Evolutionary conservation across 441 rosid species (phyloP).

Genomic region (Lepidium campestre): DNA sequence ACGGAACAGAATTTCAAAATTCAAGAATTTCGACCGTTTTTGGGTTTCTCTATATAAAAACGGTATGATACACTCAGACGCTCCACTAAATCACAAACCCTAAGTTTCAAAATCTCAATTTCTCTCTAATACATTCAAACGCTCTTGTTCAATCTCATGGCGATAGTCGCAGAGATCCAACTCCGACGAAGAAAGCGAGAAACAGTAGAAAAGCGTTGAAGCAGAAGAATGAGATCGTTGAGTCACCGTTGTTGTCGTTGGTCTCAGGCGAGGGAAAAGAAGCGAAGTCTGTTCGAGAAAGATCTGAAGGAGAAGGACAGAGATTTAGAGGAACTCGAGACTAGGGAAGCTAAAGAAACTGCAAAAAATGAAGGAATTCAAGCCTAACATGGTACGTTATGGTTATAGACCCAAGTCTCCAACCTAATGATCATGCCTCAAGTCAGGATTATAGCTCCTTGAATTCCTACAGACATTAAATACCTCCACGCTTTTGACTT

Average conservation of each 20-base stretch:
- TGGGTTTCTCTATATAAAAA: conserved; percentile 9
- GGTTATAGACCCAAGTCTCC: neutral
- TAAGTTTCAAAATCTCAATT: neutral
- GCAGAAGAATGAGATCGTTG: conserved; percentile 61
- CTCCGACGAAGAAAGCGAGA: conserved; percentile 47
- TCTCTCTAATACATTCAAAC: neutral
- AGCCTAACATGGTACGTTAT: no score
- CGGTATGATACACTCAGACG: neutral
- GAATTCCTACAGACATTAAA: no score
- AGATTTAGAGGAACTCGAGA: conserved; percentile 73
- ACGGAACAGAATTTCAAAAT: conserved; percentile 8
- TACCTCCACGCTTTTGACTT: no score
- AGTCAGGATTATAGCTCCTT: no score
- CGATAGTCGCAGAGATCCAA: conserved; percentile 25
- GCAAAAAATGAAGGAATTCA: no score
- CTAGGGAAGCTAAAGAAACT: neutral
- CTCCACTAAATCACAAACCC: neutral
- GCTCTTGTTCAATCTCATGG: conserved; percentile 18
- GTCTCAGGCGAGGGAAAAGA: conserved; percentile 29
- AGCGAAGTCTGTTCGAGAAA: conserved; percentile 44
- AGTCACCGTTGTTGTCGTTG: conserved; percentile 4
- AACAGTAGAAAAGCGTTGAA: conserved; percentile 57
- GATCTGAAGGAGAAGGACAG: conserved; percentile 79
- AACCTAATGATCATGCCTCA: no score
- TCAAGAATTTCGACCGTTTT: conserved; percentile 48